A percentile compares a stretch with the other conserved stretches of the same genome.
Conservation (phyloP, 164 flowering plant species). For the Kingdonia uniflora region DNA sequence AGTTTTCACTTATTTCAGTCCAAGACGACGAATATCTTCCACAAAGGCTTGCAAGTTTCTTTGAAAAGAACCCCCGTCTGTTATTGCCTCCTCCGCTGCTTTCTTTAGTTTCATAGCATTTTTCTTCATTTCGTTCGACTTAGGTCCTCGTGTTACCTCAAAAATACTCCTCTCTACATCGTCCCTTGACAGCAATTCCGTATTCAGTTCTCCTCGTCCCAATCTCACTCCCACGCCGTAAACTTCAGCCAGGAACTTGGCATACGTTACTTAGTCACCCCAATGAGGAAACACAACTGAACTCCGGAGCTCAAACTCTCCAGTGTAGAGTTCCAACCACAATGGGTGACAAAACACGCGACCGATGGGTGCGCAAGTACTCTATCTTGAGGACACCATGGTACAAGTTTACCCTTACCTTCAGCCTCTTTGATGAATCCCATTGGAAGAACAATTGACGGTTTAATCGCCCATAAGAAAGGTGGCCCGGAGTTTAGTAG, state of each 20-base stretch:
- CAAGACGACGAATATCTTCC: conserved; percentile 6
- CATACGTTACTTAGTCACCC: conserved; percentile 66
- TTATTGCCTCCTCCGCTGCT: conserved; percentile 45
- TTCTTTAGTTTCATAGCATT: conserved; percentile 53
- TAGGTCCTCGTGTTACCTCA: conserved; percentile 38
- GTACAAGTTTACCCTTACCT: no score
- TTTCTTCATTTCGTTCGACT: conserved; percentile 44
- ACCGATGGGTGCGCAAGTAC: no score
- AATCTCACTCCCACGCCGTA: conserved; percentile 41
- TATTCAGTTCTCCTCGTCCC: conserved; percentile 29
- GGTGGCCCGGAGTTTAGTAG: conserved; percentile 27
- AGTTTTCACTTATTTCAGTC: no score
- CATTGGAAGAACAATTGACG: no score
- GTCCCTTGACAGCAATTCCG: conserved; percentile 28
- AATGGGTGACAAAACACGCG: no score
- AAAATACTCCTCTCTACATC: conserved; percentile 44
- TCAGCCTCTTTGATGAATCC: no score
- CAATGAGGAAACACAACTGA: no score
- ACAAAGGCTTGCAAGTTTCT: conserved; percentile 38
- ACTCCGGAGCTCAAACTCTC: no score
- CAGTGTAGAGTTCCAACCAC: no score
- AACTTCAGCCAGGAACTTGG: conserved; percentile 48
- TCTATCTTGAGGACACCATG: no score
- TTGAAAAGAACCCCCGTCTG: conserved; percentile 57
- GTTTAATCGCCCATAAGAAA: conserved; percentile 59